Evolutionary conservation across 768 basidiomycete species (phyloP).

Genomic region (Dioszegia aurantiaca): DNA sequence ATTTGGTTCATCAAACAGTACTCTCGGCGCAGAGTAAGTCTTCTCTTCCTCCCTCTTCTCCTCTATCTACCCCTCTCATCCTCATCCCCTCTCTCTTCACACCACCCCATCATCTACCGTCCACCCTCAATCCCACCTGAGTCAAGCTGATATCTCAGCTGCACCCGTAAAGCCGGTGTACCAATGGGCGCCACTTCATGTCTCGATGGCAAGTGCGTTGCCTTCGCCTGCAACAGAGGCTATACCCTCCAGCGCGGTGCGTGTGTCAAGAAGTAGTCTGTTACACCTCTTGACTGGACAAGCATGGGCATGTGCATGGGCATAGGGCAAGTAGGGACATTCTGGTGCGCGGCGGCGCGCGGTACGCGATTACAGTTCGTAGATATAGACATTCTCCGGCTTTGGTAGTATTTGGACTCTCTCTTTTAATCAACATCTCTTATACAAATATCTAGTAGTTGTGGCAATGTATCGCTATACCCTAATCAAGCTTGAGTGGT

Average conservation of each 20-base stretch:
- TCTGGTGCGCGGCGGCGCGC: no score
- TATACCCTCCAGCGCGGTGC: background rate
- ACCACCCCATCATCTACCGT: background rate
- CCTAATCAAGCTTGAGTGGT: no score
- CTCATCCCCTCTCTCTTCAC: background rate
- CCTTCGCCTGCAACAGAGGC: conserved; percentile 7
- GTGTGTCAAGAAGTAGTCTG: background rate
- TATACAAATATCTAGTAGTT: no score
- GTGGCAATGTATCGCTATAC: no score
- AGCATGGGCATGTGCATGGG: no score
- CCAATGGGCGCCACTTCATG: conserved; percentile 11
- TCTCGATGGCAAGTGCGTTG: conserved; percentile 11
- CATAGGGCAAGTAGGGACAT: no score
- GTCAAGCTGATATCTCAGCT: conserved; percentile 6
- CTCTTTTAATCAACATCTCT: no score
- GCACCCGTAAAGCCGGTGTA: conserved; percentile 1
- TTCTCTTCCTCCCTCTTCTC: background rate
- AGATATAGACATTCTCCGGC: no score
- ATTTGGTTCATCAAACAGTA: background rate
- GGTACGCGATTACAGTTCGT: no score
- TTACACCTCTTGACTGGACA: no score
- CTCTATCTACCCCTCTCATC: background rate
- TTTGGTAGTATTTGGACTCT: no score
- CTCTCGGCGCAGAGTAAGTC: conserved; percentile 11
- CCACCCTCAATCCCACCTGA: background rate